Conservation (phyloP, 1,139 yeast genomes). For the Kodamaea alishanica region DNA sequence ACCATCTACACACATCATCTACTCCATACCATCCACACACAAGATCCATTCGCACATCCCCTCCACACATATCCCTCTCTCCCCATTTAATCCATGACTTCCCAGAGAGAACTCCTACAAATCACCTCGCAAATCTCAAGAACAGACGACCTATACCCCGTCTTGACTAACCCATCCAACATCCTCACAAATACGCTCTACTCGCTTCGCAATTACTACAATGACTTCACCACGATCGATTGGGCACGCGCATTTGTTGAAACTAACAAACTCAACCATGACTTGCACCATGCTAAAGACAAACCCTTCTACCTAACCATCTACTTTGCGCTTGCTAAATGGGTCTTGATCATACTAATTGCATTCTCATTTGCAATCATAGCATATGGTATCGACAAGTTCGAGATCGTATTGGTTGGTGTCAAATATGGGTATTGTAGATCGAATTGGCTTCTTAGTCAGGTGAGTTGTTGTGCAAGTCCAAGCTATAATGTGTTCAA, state of each 20-base stretch:
- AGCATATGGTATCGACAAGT: slow-evolving; percentile 50
- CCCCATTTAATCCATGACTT: no score
- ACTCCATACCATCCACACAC: no score
- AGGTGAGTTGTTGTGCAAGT: slow-evolving; percentile 41
- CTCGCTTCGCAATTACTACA: slow-evolving; percentile 41
- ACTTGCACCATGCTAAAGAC: slow-evolving; percentile 23
- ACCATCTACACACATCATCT: no score
- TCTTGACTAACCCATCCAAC: background rate
- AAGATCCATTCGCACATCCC: no score
- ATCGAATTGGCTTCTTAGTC: slow-evolving; percentile 44
- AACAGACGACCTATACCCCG: slow-evolving; percentile 1
- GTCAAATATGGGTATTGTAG: slow-evolving; percentile 54
- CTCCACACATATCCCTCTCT: no score
- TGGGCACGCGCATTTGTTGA: slow-evolving; percentile 55
- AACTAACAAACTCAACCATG: slow-evolving; percentile 45
- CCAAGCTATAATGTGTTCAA: slow-evolving; percentile 18
- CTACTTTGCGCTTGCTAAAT: slow-evolving; percentile 33
- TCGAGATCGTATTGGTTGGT: slow-evolving; percentile 51
- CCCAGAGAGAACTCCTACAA: background rate
- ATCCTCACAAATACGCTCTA: slow-evolving; percentile 14
- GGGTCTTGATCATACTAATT: slow-evolving; percentile 50
- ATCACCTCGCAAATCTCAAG: background rate
- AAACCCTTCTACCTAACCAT: slow-evolving; percentile 21
- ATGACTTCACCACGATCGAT: slow-evolving; percentile 68
- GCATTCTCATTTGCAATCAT: slow-evolving; percentile 49